Base-by-base conservation (phyloP, 169 alveolate species). In the Nephromyces sp. region DNA sequence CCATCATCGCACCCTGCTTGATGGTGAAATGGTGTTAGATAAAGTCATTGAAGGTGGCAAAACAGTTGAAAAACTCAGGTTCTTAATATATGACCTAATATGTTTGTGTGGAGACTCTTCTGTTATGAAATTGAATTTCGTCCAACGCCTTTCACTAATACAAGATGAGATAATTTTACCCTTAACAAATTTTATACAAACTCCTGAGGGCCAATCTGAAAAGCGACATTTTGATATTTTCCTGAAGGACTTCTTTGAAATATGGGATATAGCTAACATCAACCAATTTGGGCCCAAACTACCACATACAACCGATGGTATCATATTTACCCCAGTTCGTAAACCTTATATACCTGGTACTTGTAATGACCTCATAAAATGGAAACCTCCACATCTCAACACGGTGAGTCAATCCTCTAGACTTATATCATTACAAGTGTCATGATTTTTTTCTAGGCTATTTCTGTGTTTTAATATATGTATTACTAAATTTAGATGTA, bases 371-470 rank as follows among this genome's bases (percentile, higher is more conserved):
- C 87, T 95, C 15, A 80, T 95, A 29, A 95, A 95, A 81, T 95
- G 99, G 98, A 95, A 95, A 72, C 99, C 99, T 0, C 90, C 95
- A 28, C 92, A 93, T 43, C 84, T 93, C 67, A 95, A 95, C 63
- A 90, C 98, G 0, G 94, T 94, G 0, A 95, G 94, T 68, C 8
- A 5, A n/a, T 6, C 5, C n/a, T n/a, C n/a, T n/a, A n/a, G n/a
- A n/a, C n/a, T n/a, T n/a, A n/a, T n/a, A n/a, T n/a, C n/a, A n/a
- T n/a, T n/a, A n/a, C n/a, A n/a, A n/a, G n/a, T n/a, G n/a, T n/a
- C n/a, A n/a, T n/a, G n/a, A n/a, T n/a, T n/a, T n/a, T n/a, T n/a
- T n/a, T n/a, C n/a, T n/a, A n/a, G n/a, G n/a, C n/a, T n/a, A n/a
- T n/a, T n/a, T n/a, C n/a, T n/a, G n/a, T n/a, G n/a, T n/a, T n/a